Percentiles rank a stretch among this genome's conserved stretches.
These are phyloP conservation scores for Byssothecium circinans DNA, from an alignment of 2,329 filamentous ascomycete genomes.

Conservation along the genomic window DNA sequence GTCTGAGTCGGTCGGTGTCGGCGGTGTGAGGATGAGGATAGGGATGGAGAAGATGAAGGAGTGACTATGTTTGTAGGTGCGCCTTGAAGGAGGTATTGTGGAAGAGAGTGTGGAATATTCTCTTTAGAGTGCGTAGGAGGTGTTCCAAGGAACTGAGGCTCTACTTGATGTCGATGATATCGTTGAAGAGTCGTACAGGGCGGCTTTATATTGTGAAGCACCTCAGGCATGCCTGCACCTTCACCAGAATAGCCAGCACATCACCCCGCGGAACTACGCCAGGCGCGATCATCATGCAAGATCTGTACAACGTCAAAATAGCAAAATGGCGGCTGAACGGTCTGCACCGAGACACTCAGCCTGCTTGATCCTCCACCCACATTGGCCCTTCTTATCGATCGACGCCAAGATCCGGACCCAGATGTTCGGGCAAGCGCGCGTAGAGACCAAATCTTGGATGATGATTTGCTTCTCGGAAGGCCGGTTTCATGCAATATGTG, in stretches of 20 bases:
- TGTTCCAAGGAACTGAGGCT: neutral
- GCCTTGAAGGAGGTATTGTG: slow-evolving; percentile 5
- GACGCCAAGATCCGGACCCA: slow-evolving; percentile 4
- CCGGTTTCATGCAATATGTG: slow-evolving; percentile 1
- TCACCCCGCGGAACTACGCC: neutral
- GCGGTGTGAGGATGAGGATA: slow-evolving; percentile 7
- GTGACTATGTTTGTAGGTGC: slow-evolving; percentile 6
- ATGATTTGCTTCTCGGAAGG: neutral
- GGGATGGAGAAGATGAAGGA: slow-evolving; percentile 4
- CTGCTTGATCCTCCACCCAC: neutral
- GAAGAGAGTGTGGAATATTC: neutral
- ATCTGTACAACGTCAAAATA: slow-evolving; percentile 8
- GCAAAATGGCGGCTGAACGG: slow-evolving; percentile 2
- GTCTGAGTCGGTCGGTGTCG: slow-evolving; percentile 2
- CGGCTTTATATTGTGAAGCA: slow-evolving; percentile 7
- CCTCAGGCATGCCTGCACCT: neutral
- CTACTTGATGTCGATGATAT: neutral
- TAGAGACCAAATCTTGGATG: slow-evolving; percentile 3
- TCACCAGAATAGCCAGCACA: neutral
- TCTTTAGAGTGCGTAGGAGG: neutral
- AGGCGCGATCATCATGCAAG: neutral
- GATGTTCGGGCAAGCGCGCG: slow-evolving; percentile 5
- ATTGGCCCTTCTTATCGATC: slow-evolving; percentile 4
- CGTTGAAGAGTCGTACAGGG: slow-evolving; percentile 2
- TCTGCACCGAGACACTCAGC: slow-evolving; percentile 1